Evolutionary conservation across 495 filamentous ascomycete species (phyloP).

Genomic region (Daldinia bambusicola): DNA sequence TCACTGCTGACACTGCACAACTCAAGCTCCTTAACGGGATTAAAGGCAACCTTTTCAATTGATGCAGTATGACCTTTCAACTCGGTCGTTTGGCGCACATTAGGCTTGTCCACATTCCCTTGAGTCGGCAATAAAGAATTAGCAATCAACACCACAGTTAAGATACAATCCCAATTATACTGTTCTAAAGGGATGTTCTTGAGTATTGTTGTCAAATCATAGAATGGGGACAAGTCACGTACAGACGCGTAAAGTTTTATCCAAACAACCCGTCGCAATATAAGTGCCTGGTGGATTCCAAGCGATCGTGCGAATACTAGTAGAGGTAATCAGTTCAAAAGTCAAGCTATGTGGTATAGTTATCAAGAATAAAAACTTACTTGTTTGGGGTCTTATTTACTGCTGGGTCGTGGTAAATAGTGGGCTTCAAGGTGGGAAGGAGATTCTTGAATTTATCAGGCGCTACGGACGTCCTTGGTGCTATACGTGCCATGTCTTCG

Average conservation of each 20-base stretch:
- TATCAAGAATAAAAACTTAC: slow-evolving; percentile 23
- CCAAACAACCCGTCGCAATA: slow-evolving; percentile 84
- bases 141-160: slow-evolving; percentile 12
- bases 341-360: background rate
- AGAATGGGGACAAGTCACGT: slow-evolving; percentile 35
- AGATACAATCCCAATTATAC: background rate
- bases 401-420: slow-evolving; percentile 47
- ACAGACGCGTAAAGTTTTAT: slow-evolving; percentile 82
- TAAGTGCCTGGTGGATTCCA: slow-evolving; percentile 91
- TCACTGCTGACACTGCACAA: slow-evolving; percentile 86
- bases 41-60: slow-evolving; percentile 90
- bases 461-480: slow-evolving; percentile 45
- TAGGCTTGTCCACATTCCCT: slow-evolving; percentile 88
- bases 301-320: slow-evolving; percentile 73
- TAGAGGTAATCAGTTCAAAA: slow-evolving; percentile 5
- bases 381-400: slow-evolving; percentile 42
- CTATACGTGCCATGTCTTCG: slow-evolving; percentile 38
- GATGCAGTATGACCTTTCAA: slow-evolving; percentile 79
- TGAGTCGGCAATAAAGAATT: slow-evolving; percentile 4
- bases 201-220: background rate
- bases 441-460: slow-evolving; percentile 48
- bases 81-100: slow-evolving; percentile 84
- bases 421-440: slow-evolving; percentile 45
- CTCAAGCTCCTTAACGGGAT: slow-evolving; percentile 87
- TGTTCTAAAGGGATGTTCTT: background rate